A percentile compares a stretch with the other conserved stretches of the same genome.
phyloP scores from a whole-genome alignment of 2,329 filamentous ascomycete genomes.

The Mariannaea sp. region DNA sequence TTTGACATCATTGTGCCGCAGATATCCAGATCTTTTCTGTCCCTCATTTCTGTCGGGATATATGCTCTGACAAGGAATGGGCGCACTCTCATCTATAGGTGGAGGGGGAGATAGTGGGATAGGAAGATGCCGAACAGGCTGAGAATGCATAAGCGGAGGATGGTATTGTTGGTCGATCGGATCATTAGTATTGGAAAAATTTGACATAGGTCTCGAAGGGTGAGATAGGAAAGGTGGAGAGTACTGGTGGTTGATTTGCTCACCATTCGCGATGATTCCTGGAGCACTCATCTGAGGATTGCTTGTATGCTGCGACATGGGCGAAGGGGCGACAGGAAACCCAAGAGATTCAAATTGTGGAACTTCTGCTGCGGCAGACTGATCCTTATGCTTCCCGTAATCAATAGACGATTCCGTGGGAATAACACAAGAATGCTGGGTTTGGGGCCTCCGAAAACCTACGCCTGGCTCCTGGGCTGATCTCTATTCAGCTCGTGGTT shows the following conservation, averaged over 20 bases:
- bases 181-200: not conserved
- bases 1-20: constrained; percentile 17
- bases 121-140: not conserved
- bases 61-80: constrained; percentile 12
- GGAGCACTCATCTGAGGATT: not conserved
- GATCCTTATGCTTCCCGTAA: not conserved
- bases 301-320: not conserved
- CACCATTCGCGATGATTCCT: not conserved
- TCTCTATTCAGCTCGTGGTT: constrained; percentile 31
- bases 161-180: constrained; percentile 2
- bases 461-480: constrained; percentile 16
- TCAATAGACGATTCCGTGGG: not conserved
- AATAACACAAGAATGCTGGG: not conserved
- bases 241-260: not conserved
- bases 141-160: constrained; percentile 5
- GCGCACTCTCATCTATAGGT: constrained; percentile 13
- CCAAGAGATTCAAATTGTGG: constrained; percentile 1
- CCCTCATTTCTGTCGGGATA: constrained; percentile 13
- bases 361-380: not conserved
- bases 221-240: not conserved
- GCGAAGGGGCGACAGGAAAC: constrained; percentile 12
- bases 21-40: constrained; percentile 18
- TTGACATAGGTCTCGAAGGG: not conserved
- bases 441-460: not conserved
- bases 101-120: constrained; percentile 8